Conservation (phyloP, 371 early-diverging fungal species). For the Saksenaea oblongispora region DNA sequence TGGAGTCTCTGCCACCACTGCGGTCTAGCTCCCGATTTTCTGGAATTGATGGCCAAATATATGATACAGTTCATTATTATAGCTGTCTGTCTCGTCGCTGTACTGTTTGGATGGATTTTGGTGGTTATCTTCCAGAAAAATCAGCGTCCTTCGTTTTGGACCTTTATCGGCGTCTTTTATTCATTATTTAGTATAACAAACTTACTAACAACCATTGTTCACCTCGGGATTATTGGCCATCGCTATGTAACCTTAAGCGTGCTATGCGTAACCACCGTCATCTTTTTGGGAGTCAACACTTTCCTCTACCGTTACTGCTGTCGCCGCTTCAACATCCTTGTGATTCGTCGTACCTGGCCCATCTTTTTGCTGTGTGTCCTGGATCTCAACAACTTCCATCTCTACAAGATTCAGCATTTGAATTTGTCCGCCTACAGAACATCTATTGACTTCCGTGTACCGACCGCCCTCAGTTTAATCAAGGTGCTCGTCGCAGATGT, state of each 20-base stretch:
- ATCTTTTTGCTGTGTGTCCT: slow-evolving; percentile 10
- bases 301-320: slow-evolving; percentile 12
- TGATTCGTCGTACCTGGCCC: slow-evolving; percentile 17
- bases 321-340: slow-evolving; percentile 12
- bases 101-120: slow-evolving; percentile 6
- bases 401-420: slow-evolving; percentile 11
- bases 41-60: slow-evolving; percentile 10
- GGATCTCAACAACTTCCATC: slow-evolving; percentile 13
- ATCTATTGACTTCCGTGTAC: slow-evolving; percentile 9
- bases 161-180: slow-evolving; percentile 8
- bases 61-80: slow-evolving; percentile 14
- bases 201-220: slow-evolving; percentile 10
- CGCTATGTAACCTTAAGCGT: slow-evolving; percentile 1
- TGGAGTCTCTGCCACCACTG: slow-evolving; percentile 17
- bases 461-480: slow-evolving; percentile 6
- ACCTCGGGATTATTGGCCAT: slow-evolving; percentile 1
- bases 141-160: slow-evolving; percentile 10
- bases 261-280: neutral
- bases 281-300: neutral
- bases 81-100: neutral
- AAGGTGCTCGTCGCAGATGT: slow-evolving; percentile 12
- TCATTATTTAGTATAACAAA: slow-evolving; percentile 9
- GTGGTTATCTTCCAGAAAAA: neutral
- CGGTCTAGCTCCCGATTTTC: slow-evolving; percentile 8
- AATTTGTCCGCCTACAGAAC: slow-evolving; percentile 12